Evolutionary conservation across 1,284 basidiomycete genomes (phyloP).

Genomic region (Trichosporon ovoides): DNA sequence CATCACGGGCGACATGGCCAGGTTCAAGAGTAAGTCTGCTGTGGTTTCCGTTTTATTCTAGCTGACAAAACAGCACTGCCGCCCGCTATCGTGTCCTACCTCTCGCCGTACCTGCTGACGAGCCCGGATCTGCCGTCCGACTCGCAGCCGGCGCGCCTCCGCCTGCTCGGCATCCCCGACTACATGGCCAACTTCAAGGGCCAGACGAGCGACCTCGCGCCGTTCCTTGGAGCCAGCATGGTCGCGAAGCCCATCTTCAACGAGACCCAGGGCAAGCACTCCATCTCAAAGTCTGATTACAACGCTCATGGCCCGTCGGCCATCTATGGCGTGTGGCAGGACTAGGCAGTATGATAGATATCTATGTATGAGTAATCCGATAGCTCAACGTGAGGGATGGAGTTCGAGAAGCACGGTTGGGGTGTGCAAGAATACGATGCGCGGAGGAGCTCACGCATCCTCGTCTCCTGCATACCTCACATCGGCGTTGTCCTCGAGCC

Average conservation of each 20-base stretch:
- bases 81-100: slow-evolving; percentile 66
- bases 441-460: neutral
- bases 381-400: too few species aligned
- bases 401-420: too few species aligned
- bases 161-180: slow-evolving; percentile 72
- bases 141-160: slow-evolving; percentile 60
- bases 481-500: slow-evolving; percentile 84
- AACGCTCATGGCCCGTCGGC: slow-evolving; percentile 45
- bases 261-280: slow-evolving; percentile 41
- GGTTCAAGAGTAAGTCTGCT: slow-evolving; percentile 69
- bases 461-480: slow-evolving; percentile 68
- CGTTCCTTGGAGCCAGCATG: slow-evolving; percentile 78
- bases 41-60: neutral
- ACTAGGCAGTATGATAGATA: slow-evolving; percentile 11
- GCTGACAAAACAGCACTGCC: slow-evolving; percentile 41
- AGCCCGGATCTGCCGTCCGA: slow-evolving; percentile 55
- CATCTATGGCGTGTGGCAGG: slow-evolving; percentile 34
- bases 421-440: too few species aligned
- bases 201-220: slow-evolving; percentile 71
- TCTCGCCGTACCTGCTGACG: slow-evolving; percentile 63
- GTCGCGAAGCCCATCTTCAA: slow-evolving; percentile 60
- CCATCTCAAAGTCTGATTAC: slow-evolving; percentile 47
- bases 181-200: slow-evolving; percentile 89
- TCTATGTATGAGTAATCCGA: neutral
- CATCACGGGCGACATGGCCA: slow-evolving; percentile 72